Evolutionary conservation across 1,284 basidiomycete genomes (phyloP).

Genomic region (Pascua guehoae): DNA sequence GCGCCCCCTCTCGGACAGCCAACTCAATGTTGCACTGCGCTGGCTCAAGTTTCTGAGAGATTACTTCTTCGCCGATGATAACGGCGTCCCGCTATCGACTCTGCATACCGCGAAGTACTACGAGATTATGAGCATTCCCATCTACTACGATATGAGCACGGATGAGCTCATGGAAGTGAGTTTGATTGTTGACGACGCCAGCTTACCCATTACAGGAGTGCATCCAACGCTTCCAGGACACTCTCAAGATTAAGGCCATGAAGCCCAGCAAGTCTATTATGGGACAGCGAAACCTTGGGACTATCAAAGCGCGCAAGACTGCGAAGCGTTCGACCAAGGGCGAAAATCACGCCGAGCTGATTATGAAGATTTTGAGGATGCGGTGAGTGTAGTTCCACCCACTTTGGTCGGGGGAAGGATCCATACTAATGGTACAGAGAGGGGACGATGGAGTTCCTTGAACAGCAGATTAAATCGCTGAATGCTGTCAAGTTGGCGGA

Average conservation of each 20-base stretch:
- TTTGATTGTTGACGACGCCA: not conserved
- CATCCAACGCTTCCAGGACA: conserved; percentile 71
- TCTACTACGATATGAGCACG: conserved; percentile 93
- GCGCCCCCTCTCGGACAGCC: conserved; percentile 86
- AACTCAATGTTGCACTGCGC: conserved; percentile 96
- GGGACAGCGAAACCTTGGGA: conserved; percentile 79
- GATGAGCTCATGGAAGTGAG: conserved; percentile 79
- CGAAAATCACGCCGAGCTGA: conserved; percentile 71
- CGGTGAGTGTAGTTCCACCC: conserved; percentile 58
- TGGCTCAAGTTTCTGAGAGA: conserved; percentile 95
- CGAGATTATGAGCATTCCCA: conserved; percentile 78
- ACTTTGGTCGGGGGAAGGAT: not conserved
- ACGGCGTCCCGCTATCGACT: conserved; percentile 71
- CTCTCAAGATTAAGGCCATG: conserved; percentile 67
- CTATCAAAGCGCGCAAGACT: conserved; percentile 89
- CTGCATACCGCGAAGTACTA: conserved; percentile 97
- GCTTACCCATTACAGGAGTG: conserved; percentile 61
- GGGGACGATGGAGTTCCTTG: conserved; percentile 80
- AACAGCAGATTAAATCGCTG: conserved; percentile 63
- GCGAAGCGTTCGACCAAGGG: conserved; percentile 73
- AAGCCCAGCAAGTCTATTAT: conserved; percentile 89
- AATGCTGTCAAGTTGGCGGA: conserved; percentile 34
- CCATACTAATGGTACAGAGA: conserved; percentile 53
- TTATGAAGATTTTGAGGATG: conserved; percentile 89
- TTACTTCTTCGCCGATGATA: conserved; percentile 93